These are phyloP conservation scores for Coelastrella sp. DNA, from an alignment of 139 green algal species.

Conservation along the genomic window DNA sequence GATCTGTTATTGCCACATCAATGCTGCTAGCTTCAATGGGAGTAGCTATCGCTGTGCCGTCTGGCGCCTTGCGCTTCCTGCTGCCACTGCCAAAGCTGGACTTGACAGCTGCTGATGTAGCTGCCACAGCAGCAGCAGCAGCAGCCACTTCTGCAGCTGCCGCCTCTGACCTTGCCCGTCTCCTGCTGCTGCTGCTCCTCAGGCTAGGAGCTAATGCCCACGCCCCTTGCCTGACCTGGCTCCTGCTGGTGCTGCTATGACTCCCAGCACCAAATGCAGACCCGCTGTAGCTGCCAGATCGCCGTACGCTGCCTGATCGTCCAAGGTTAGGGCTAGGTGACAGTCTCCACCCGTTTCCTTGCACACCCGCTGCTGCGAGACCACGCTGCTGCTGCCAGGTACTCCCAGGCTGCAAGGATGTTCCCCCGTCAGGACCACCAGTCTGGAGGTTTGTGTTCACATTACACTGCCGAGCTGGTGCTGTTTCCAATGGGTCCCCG, in stretches of 20 bases:
- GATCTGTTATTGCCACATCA: not conserved
- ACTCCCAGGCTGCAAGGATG: not conserved
- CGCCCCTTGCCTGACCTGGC: not conserved
- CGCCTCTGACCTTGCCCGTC: not conserved
- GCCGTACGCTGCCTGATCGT: not conserved
- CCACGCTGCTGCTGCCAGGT: not conserved
- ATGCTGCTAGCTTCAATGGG: not conserved
- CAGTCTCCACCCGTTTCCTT: not conserved
- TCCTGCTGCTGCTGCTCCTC: not conserved
- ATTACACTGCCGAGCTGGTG: not conserved
- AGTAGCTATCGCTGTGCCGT: not conserved
- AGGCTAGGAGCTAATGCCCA: slow-evolving; percentile 22
- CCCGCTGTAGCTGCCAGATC: not conserved
- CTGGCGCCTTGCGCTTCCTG: not conserved
- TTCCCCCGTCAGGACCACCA: not conserved
- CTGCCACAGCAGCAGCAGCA: slow-evolving; percentile 31
- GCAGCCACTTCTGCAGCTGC: not conserved
- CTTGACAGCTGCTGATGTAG: not conserved
- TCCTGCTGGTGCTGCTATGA: not conserved
- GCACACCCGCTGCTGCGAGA: not conserved
- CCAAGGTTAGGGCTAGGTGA: not conserved
- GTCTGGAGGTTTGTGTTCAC: not conserved
- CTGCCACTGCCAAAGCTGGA: not conserved
- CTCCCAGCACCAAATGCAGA: not conserved
- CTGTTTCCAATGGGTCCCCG: not conserved